Base-by-base conservation (phyloP, 805 yeast genomes). In the Blastobotrys terrestris region DNA sequence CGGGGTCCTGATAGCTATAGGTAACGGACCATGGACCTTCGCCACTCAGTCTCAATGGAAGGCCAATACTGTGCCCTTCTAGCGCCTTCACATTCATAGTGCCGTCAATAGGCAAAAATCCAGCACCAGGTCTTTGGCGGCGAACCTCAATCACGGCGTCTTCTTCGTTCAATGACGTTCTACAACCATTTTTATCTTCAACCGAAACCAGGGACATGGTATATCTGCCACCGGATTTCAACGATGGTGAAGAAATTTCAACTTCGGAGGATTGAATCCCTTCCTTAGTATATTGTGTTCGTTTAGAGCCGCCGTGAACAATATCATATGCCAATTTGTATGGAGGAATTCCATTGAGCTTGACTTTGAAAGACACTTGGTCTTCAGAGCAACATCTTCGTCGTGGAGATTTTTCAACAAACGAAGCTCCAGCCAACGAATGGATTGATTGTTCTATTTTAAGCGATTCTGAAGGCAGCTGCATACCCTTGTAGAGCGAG, bases 341-440 rank as follows among this genome's bases (percentile, higher is more conserved):
- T 2, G 98, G 98, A 0, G 85, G 79, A 58, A 83, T 82, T 13
- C 99, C 99, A 48, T 78, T 81, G 19, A 94, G 76, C 7, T 66
- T 64, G 2, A 92, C 74, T 0, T 84, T 83, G 3, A 86, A 68
- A 1, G 63, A 59, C 50, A 74, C 72, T 2, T 62, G 62, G 18
- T 76, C 76, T 5, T 79, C 80, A 3, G 79, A 65, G 60, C 85
- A 81, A 55, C 79, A 64, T 19, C 67, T 61, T 26, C 64, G 59
- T 8, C 53, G 47, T 13, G 60, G 44, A 2, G 55, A 26, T 11
- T 39, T 18, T 20, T 61, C 51, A 46, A 44, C 48, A 67, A 72
- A 55, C 63, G 73, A 55, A 1, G 77, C 77, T 3, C 69, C 68
- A 2, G 76, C 74, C 1, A 73, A 61, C 46, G 67, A 71, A 14